Evolutionary conservation across 1,284 basidiomycete genomes (phyloP).

Genomic region (Papiliotrema fonsecae): DNA sequence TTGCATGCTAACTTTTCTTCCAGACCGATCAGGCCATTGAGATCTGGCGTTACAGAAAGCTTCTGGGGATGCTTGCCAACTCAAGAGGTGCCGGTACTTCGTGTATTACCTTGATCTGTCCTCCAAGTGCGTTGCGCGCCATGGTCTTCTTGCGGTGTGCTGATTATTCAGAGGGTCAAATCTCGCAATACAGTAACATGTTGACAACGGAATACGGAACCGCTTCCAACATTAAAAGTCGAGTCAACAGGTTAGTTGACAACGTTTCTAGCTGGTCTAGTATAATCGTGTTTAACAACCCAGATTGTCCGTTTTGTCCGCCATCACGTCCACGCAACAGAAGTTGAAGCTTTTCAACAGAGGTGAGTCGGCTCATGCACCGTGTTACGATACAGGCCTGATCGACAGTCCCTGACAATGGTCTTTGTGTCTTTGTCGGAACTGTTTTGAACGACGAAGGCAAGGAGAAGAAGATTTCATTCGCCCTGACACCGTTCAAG

Average conservation of each 20-base stretch:
- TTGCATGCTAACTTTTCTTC: neutral
- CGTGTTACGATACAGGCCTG: slow-evolving; percentile 14
- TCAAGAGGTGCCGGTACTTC: slow-evolving; percentile 96
- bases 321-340: slow-evolving; percentile 99
- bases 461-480: slow-evolving; percentile 97
- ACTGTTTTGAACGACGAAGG: slow-evolving; percentile 98
- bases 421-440: slow-evolving; percentile 93
- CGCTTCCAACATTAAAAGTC: slow-evolving; percentile 98
- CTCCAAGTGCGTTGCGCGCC: slow-evolving; percentile 62
- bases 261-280: neutral
- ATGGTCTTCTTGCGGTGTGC: slow-evolving; percentile 7
- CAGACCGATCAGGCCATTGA: slow-evolving; percentile 46
- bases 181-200: slow-evolving; percentile 90
- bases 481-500: slow-evolving; percentile 96
- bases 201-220: slow-evolving; percentile 97
- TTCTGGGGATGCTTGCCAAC: slow-evolving; percentile 88
- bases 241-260: slow-evolving; percentile 71
- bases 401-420: slow-evolving; percentile 77
- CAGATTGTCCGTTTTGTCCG: slow-evolving; percentile 84
- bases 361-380: slow-evolving; percentile 28
- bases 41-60: slow-evolving; percentile 92
- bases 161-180: slow-evolving; percentile 62
- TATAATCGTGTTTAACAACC: slow-evolving; percentile 1
- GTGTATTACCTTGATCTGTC: slow-evolving; percentile 98
- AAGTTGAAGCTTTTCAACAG: slow-evolving; percentile 93